phyloP scores from a whole-genome alignment of 2,329 filamentous ascomycete species.

The Lizonia empirigonia region DNA sequence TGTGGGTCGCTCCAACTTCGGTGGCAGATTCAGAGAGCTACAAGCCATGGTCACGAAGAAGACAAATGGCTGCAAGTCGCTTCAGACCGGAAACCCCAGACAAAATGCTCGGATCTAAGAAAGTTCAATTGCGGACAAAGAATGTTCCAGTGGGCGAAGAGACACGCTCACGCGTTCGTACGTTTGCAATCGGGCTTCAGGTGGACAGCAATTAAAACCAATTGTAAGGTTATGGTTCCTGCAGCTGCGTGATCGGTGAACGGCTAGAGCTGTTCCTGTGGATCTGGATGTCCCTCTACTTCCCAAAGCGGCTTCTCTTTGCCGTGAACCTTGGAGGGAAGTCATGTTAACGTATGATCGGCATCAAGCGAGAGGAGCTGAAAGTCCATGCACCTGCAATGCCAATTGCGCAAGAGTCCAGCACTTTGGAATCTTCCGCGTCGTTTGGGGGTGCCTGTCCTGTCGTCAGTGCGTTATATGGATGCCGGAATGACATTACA shows the following conservation, averaged over 20 bases:
- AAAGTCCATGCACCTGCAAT: neutral
- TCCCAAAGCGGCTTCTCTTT: constrained; percentile 2
- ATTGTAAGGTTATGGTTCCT: neutral
- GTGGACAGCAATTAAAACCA: neutral
- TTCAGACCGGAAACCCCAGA: neutral
- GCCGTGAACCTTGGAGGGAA: neutral
- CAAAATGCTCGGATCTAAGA: neutral
- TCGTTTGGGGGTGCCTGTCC: neutral
- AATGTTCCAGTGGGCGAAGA: neutral
- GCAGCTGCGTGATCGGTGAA: neutral
- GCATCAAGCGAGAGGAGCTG: constrained; percentile 6
- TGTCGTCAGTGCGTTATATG: constrained; percentile 7
- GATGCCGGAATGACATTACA: constrained; percentile 6
- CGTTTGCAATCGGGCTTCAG: constrained; percentile 9
- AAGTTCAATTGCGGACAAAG: neutral
- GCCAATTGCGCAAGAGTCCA: constrained; percentile 8
- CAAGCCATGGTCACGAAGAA: neutral
- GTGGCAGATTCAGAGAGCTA: neutral
- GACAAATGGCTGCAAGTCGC: neutral
- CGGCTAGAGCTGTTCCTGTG: neutral
- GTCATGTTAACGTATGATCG: constrained; percentile 7
- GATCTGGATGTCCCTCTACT: constrained; percentile 3
- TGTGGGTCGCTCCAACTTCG: neutral
- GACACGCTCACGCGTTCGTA: constrained; percentile 2
- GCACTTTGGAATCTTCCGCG: neutral